Conservation (phyloP, 192 early-diverging fungal genomes). For the Oehlia diaphana region DNA sequence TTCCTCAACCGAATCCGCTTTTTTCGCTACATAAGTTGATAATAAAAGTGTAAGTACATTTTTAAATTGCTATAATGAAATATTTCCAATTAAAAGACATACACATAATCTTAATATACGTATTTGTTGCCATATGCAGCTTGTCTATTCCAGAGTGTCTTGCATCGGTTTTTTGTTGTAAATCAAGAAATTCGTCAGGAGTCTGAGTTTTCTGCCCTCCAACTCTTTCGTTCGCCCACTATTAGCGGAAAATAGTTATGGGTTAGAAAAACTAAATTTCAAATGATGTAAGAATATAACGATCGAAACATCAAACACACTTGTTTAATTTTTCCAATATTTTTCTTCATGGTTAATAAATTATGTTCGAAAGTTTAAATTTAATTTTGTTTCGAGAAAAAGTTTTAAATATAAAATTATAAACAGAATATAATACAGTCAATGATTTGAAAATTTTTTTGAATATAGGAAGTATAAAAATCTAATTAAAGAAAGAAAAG, state of each 20-base stretch:
- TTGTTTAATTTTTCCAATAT: slow-evolving; percentile 68
- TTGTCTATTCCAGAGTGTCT: slow-evolving; percentile 64
- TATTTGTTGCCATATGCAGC: slow-evolving; percentile 53
- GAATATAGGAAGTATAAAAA: not conserved
- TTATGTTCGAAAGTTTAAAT: not conserved
- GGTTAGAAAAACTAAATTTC: not conserved
- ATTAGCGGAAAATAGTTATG: not conserved
- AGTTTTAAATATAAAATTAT: too few species aligned
- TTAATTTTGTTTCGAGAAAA: not conserved
- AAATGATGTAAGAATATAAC: not conserved
- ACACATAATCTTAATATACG: slow-evolving; percentile 50
- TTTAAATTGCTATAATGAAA: too few species aligned
- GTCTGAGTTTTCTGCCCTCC: slow-evolving; percentile 71
- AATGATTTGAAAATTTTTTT: too few species aligned
- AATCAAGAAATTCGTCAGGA: slow-evolving; percentile 78
- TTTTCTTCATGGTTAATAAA: slow-evolving; percentile 49
- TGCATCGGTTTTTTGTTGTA: slow-evolving; percentile 73
- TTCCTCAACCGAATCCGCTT: slow-evolving; percentile 64
- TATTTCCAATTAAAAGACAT: not conserved
- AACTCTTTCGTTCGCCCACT: slow-evolving; percentile 82
- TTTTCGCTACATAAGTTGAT: slow-evolving; percentile 54
- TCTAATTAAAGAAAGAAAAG: not conserved
- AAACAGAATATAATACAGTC: too few species aligned
- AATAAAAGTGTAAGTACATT: too few species aligned
- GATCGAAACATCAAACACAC: slow-evolving; percentile 36